A percentile compares a stretch with the other conserved stretches of the same genome.
Evolutionary conservation across 495 filamentous ascomycete species (phyloP).

Genomic region (Aspergillus egyptiacus): DNA sequence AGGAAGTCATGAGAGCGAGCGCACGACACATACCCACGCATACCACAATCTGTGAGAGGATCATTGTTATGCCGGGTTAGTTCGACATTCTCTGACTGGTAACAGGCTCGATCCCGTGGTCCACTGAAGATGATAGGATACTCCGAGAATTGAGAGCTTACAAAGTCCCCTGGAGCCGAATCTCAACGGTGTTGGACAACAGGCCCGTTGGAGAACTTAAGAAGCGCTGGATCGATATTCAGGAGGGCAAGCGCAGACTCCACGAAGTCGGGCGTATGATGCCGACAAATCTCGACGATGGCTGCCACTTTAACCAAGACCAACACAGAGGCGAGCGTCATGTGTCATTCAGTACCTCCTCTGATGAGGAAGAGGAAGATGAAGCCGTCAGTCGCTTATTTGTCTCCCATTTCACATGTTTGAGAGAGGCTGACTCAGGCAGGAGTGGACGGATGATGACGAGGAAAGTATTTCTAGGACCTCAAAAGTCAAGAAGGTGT

Average conservation of each 20-base stretch:
- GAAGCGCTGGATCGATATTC: slow-evolving; percentile 18
- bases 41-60: not conserved
- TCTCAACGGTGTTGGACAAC: slow-evolving; percentile 15
- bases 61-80: not conserved
- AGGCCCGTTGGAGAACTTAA: slow-evolving; percentile 19
- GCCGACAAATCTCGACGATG: not conserved
- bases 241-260: not conserved
- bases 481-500: slow-evolving; percentile 4
- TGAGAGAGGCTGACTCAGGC: no score
- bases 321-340: slow-evolving; percentile 1
- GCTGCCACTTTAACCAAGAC: slow-evolving; percentile 1
- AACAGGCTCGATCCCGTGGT: slow-evolving; percentile 12
- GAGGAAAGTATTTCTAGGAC: not conserved
- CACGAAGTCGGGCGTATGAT: not conserved
- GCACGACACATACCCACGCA: not conserved
- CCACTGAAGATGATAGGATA: slow-evolving; percentile 19
- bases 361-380: slow-evolving; percentile 2
- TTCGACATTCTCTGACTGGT: not conserved
- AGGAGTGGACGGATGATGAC: slow-evolving; percentile 1
- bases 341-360: slow-evolving; percentile 16
- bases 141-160: slow-evolving; percentile 17
- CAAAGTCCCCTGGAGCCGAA: slow-evolving; percentile 23
- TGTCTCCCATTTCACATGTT: not conserved
- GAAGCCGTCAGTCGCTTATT: slow-evolving; percentile 7
- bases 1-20: not conserved